Evolutionary conservation across 1,284 basidiomycete species (phyloP).

Genomic region (Puccinia triticina): DNA sequence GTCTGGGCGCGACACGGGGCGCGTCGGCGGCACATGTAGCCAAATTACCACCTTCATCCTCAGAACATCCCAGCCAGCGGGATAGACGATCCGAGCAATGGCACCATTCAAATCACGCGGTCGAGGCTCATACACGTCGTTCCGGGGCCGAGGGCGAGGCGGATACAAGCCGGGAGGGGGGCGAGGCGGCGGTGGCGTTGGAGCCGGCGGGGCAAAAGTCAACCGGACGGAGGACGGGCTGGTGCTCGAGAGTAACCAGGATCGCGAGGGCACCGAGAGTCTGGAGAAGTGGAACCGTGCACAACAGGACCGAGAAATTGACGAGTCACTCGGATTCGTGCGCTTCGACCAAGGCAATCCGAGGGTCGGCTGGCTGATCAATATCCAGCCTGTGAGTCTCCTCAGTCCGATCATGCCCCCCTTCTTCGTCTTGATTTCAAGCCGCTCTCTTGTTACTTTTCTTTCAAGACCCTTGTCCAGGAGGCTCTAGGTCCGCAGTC

Average conservation of each 20-base stretch:
- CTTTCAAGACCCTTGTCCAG: conserved; percentile 75
- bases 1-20: too few species aligned
- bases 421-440: neutral
- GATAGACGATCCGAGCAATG: neutral
- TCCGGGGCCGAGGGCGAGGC: conserved; percentile 42
- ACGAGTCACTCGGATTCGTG: conserved; percentile 88
- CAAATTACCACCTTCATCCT: too few species aligned
- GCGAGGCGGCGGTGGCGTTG: neutral
- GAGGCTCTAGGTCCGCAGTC: conserved; percentile 71
- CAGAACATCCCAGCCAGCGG: too few species aligned
- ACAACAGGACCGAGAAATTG: conserved; percentile 74
- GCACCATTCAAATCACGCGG: conserved; percentile 30
- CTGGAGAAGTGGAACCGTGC: conserved; percentile 59
- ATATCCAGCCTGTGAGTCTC: conserved; percentile 87
- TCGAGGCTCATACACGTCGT: conserved; percentile 15
- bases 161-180: neutral
- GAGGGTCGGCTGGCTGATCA: conserved; percentile 90
- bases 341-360: conserved; percentile 67
- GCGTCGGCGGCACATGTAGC: too few species aligned
- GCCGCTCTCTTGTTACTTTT: conserved; percentile 12
- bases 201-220: neutral
- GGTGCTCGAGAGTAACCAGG: conserved; percentile 54
- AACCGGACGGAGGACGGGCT: conserved; percentile 44
- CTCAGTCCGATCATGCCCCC: neutral
- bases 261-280: conserved; percentile 54